Conservation (phyloP, 164 flowering plant genomes). For the Chimonanthus praecox region DNA sequence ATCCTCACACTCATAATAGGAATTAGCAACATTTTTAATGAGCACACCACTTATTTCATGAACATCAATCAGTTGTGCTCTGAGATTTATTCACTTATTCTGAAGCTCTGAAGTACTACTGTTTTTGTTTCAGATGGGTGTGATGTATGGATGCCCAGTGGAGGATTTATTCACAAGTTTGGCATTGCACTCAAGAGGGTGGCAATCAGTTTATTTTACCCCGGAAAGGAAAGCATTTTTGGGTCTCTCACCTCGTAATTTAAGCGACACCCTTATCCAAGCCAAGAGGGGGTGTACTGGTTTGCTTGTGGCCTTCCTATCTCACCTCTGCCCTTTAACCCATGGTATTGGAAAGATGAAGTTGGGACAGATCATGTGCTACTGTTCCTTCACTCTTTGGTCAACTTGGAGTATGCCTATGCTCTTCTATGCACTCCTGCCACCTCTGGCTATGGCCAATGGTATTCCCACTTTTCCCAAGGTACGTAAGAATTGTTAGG, state of each 20-base stretch:
- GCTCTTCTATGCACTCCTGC: conserved; percentile 28
- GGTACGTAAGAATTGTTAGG: conserved; percentile 3
- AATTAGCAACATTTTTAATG: no score
- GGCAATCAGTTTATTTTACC: conserved; percentile 39
- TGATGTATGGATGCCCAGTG: conserved; percentile 50
- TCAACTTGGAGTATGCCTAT: conserved; percentile 38
- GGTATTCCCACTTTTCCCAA: conserved; percentile 26
- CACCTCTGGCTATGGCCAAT: conserved; percentile 28
- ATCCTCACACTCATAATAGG: no score
- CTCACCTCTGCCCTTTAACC: conserved; percentile 46
- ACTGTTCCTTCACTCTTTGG: conserved; percentile 39
- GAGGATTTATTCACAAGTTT: conserved; percentile 53
- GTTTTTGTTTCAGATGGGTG: conserved; percentile 36
- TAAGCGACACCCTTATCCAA: conserved; percentile 36
- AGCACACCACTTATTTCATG: no score
- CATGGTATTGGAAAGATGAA: conserved; percentile 35
- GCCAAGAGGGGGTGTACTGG: conserved; percentile 53
- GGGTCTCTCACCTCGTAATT: conserved; percentile 40
- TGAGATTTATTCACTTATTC: neutral
- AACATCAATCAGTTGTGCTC: no score
- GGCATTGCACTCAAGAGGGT: conserved; percentile 48
- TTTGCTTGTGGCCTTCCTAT: conserved; percentile 38
- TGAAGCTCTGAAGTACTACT: neutral
- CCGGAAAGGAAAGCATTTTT: conserved; percentile 41
- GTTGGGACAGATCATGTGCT: conserved; percentile 43